Evolutionary conservation across 2,329 filamentous ascomycete species (phyloP).

Genomic region (Colletotrichum higginsianum): DNA sequence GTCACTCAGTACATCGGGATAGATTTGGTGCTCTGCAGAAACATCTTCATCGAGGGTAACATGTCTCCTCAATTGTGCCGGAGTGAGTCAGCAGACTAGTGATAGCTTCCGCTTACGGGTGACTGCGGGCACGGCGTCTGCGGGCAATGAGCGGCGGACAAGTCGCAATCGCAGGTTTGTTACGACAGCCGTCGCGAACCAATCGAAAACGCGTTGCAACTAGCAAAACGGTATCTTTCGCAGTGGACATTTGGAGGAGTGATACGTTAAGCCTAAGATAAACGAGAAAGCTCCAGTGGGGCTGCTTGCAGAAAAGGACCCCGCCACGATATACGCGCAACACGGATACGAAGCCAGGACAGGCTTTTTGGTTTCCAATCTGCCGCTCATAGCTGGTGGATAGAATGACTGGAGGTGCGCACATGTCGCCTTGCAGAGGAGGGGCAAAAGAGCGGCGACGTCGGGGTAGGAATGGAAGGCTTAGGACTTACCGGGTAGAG

Average conservation of each 20-base stretch:
- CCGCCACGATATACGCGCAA: slow-evolving; percentile 27
- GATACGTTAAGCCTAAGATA: slow-evolving; percentile 18
- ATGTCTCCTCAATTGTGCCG: too few species aligned
- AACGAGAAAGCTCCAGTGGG: slow-evolving; percentile 9
- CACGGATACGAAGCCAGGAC: slow-evolving; percentile 19
- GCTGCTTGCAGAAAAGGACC: slow-evolving; percentile 22
- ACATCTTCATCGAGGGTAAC: too few species aligned
- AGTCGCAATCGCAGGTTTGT: not conserved
- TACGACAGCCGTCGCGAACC: slow-evolving; percentile 19
- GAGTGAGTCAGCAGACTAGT: too few species aligned
- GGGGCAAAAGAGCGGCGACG: slow-evolving; percentile 14
- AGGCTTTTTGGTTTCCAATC: slow-evolving; percentile 12
- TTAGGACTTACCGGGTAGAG: slow-evolving; percentile 9
- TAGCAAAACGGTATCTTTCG: not conserved
- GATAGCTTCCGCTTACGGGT: too few species aligned
- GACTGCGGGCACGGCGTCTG: too few species aligned
- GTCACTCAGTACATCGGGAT: not conserved
- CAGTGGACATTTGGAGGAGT: slow-evolving; percentile 1
- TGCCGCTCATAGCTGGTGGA: slow-evolving; percentile 2
- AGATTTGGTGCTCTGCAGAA: too few species aligned
- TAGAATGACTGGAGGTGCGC: too few species aligned
- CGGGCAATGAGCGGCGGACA: not conserved
- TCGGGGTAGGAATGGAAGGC: slow-evolving; percentile 20
- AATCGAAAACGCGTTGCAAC: slow-evolving; percentile 4
- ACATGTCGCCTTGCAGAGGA: not conserved